These are phyloP conservation scores for Cinchona pubescens DNA, from an alignment of 257 asterid genomes.

Conservation along the genomic window DNA sequence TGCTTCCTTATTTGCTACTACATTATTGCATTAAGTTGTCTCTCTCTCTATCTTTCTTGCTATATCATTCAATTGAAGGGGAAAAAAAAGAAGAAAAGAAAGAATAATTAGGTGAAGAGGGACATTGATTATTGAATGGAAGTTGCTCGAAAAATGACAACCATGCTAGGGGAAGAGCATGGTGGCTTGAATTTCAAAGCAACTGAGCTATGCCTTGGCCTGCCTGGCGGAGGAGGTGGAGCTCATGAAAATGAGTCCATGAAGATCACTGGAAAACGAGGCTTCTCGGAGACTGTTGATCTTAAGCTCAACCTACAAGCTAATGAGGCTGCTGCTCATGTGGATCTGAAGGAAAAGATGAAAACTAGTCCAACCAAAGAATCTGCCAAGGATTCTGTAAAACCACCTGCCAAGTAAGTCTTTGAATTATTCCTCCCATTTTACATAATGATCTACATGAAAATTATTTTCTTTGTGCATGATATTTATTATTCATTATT, in stretches of 20 bases:
- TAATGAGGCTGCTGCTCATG: slow-evolving; percentile 23
- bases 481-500: no score
- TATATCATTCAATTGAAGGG: neutral
- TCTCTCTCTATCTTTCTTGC: slow-evolving; percentile 13
- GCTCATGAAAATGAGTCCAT: slow-evolving; percentile 16
- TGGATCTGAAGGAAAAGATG: slow-evolving; percentile 46
- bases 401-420: slow-evolving; percentile 55
- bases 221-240: slow-evolving; percentile 42
- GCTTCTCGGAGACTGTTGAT: slow-evolving; percentile 50
- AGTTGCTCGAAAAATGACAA: slow-evolving; percentile 29
- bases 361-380: slow-evolving; percentile 33
- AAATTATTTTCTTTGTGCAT: no score
- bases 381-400: slow-evolving; percentile 31
- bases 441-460: neutral
- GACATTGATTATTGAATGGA: slow-evolving; percentile 8
- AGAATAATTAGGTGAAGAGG: neutral
- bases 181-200: slow-evolving; percentile 39
- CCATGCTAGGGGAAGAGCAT: slow-evolving; percentile 12
- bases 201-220: slow-evolving; percentile 52
- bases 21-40: slow-evolving; percentile 21
- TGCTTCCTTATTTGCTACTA: slow-evolving; percentile 42
- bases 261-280: slow-evolving; percentile 45
- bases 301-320: slow-evolving; percentile 49
- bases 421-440: neutral
- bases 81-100: neutral